phyloP scores from a whole-genome alignment of 2,329 filamentous ascomycete species.

The Fusarium napiforme region DNA sequence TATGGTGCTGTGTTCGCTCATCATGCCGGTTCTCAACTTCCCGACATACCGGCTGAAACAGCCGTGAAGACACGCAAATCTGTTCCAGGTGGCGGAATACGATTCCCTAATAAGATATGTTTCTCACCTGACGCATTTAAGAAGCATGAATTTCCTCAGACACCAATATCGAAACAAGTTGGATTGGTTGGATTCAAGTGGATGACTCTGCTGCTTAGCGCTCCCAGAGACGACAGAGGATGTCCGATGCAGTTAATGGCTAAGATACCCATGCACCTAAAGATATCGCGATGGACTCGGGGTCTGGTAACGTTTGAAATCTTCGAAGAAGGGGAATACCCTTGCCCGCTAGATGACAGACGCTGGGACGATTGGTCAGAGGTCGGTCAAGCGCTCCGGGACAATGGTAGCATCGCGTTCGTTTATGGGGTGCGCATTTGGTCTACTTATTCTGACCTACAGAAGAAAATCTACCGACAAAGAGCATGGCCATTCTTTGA shows the following conservation, averaged over 20 bases:
- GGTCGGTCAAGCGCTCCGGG: rapidly evolving
- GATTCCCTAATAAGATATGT: rapidly evolving
- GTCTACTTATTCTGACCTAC: not conserved
- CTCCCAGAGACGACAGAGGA: not conserved
- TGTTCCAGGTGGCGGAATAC: rapidly evolving
- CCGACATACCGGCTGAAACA: rapidly evolving
- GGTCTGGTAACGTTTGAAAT: rapidly evolving
- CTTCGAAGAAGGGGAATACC: not conserved
- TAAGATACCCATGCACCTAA: rapidly evolving
- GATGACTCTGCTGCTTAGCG: not conserved
- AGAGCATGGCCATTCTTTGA: not conserved
- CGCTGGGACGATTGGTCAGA: not conserved
- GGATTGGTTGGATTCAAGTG: rapidly evolving
- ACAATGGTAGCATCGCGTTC: not conserved
- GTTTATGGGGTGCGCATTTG: not conserved
- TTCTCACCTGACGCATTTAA: not conserved
- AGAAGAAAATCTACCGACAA: not conserved
- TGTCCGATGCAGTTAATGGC: not conserved
- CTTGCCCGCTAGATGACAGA: rapidly evolving
- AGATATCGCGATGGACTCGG: not conserved
- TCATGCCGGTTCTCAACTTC: rapidly evolving
- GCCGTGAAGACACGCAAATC: not conserved
- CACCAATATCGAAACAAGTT: rapidly evolving
- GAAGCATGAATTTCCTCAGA: rapidly evolving
- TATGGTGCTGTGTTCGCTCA: not conserved